Percentiles rank a stretch among this genome's conserved stretches.
Conservation (phyloP, 148 eudicot genomes). For the Rhododendron griersonianum region DNA sequence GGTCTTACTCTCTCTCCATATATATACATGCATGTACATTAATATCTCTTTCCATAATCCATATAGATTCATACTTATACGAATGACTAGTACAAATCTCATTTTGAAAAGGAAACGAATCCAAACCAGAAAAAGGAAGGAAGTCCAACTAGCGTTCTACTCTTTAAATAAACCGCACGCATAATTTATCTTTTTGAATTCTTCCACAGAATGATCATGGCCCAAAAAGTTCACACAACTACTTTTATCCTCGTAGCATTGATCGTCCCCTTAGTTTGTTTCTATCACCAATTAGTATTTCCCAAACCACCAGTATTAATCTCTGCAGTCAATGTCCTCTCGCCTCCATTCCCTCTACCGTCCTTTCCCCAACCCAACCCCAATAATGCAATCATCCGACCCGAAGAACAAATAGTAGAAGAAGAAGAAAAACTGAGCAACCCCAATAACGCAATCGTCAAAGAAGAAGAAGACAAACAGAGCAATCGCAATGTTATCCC, state of each 20-base stretch:
- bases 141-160: background rate
- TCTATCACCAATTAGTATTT: conserved; percentile 16
- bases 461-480: background rate
- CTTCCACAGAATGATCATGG: conserved; percentile 13
- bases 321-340: background rate
- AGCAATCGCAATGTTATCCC: background rate
- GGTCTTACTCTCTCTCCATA: no score
- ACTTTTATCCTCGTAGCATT: conserved; percentile 14
- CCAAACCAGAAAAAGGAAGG: no score
- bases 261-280: conserved; percentile 15
- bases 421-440: background rate
- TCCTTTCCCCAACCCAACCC: background rate
- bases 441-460: conserved; percentile 1
- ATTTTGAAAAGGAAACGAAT: no score
- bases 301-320: background rate
- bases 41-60: no score
- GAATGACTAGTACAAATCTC: no score
- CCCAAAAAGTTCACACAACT: conserved; percentile 10
- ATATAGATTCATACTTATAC: no score
- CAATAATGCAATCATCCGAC: conserved; percentile 5
- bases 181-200: background rate
- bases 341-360: background rate
- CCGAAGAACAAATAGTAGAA: background rate
- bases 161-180: background rate
- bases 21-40: no score